A percentile compares a stretch with the other conserved stretches of the same genome.
Conservation (phyloP, 2,329 filamentous ascomycete species). For the Aspergillus pseudoglaucus region DNA sequence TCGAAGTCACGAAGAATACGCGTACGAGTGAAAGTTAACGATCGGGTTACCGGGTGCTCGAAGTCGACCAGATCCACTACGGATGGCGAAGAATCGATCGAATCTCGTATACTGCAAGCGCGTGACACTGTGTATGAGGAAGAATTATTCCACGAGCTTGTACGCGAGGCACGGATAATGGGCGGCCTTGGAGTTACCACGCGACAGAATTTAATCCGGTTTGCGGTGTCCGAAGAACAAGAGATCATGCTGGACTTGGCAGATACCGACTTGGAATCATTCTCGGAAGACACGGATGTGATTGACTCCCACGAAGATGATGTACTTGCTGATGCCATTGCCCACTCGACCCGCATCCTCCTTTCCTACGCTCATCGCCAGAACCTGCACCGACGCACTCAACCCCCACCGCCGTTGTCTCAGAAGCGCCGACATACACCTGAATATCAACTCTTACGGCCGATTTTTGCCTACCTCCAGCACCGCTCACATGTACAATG, state of each 20-base stretch:
- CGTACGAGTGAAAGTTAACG: constrained; percentile 58
- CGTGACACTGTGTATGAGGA: constrained; percentile 52
- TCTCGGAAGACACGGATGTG: constrained; percentile 22
- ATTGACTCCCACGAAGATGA: constrained; percentile 18
- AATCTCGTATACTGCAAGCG: constrained; percentile 32
- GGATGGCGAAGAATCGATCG: constrained; percentile 21
- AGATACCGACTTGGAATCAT: constrained; percentile 43
- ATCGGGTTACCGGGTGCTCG: constrained; percentile 52
- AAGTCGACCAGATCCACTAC: constrained; percentile 14
- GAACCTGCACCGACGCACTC: constrained; percentile 60
- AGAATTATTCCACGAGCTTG: constrained; percentile 86
- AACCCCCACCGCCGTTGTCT: constrained; percentile 53
- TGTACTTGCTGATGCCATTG: constrained; percentile 58
- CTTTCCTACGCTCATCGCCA: constrained; percentile 73
- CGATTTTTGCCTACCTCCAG: constrained; percentile 49
- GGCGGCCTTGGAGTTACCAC: constrained; percentile 64
- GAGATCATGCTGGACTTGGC: constrained; percentile 64
- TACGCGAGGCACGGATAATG: constrained; percentile 69
- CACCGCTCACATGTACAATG: constrained; percentile 38
- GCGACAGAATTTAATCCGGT: constrained; percentile 52
- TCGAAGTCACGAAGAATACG: constrained; percentile 56
- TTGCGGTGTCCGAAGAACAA: constrained; percentile 48
- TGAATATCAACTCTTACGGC: constrained; percentile 54
- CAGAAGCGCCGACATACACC: constrained; percentile 44
- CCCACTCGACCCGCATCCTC: constrained; percentile 65